phyloP scores from a whole-genome alignment of 345 rosid species.

The Litchi chinensis region DNA sequence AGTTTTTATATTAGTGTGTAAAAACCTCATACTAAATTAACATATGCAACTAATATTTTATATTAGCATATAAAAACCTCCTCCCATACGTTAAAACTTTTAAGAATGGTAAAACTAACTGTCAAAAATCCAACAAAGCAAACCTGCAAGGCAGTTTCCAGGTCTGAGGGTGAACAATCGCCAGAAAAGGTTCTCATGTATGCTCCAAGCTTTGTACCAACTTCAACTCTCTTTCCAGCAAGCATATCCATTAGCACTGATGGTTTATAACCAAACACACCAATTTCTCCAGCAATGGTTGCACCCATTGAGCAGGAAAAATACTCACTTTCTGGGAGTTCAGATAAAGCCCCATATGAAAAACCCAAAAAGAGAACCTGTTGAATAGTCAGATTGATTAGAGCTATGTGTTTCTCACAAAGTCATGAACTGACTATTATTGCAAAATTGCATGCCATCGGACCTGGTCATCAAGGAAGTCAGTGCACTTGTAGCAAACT shows the following conservation, averaged over 20 bases:
- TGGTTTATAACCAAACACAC: conserved; percentile 87
- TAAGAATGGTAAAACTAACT: background rate
- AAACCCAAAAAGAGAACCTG: conserved; percentile 92
- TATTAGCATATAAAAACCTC: background rate
- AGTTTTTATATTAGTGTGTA: background rate
- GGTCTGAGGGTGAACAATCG: conserved; percentile 85
- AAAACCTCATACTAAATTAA: background rate
- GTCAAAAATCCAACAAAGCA: conserved; percentile 27
- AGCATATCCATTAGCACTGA: conserved; percentile 87
- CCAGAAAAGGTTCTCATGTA: conserved; percentile 85
- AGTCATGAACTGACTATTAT: background rate
- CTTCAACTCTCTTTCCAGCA: conserved; percentile 97
- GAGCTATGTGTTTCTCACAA: conserved; percentile 5
- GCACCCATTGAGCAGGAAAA: conserved; percentile 87
- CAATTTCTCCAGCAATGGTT: conserved; percentile 89
- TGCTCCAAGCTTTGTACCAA: conserved; percentile 70
- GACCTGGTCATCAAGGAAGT: conserved; percentile 94
- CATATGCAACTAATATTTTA: conserved; percentile 1
- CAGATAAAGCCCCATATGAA: conserved; percentile 94
- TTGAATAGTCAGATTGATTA: conserved; percentile 20
- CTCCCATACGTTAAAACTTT: background rate
- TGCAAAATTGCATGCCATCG: conserved; percentile 17
- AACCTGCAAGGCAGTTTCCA: conserved; percentile 97
- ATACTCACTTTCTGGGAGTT: conserved; percentile 77
- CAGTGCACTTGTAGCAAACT: conserved; percentile 80